A percentile compares a stretch with the other conserved stretches of the same genome.
Conservation (phyloP, 1,139 yeast species). For the Lodderomyces parapsilosis region DNA sequence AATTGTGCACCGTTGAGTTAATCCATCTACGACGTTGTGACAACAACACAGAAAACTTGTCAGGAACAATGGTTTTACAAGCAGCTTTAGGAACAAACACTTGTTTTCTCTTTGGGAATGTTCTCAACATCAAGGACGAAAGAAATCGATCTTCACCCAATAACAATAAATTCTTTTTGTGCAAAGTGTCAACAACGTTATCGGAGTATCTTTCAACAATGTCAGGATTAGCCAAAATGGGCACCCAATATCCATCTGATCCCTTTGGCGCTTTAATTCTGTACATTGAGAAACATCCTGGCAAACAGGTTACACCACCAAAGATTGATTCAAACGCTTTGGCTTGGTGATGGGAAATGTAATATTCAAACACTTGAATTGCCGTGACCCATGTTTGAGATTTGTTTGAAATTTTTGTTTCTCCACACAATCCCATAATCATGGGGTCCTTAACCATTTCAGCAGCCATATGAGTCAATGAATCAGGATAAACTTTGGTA, state of each 20-base stretch:
- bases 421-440: constrained; percentile 97
- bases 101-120: constrained; percentile 92
- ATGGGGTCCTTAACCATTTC: constrained; percentile 88
- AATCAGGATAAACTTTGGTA: constrained; percentile 87
- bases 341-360: constrained; percentile 93
- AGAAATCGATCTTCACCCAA: constrained; percentile 93
- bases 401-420: constrained; percentile 91
- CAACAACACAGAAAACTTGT: constrained; percentile 70
- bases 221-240: constrained; percentile 93
- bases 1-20: constrained; percentile 93
- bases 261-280: constrained; percentile 94
- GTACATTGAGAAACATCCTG: constrained; percentile 97
- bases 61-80: constrained; percentile 92
- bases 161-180: constrained; percentile 80
- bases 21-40: constrained; percentile 99
- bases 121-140: constrained; percentile 83
- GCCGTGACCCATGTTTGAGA: constrained; percentile 87
- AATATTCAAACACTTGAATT: constrained; percentile 94
- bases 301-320: constrained; percentile 96
- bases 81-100: constrained; percentile 94
- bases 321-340: constrained; percentile 95
- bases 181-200: constrained; percentile 83
- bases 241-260: constrained; percentile 90
- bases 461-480: constrained; percentile 88
- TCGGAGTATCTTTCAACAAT: constrained; percentile 94